phyloP scores from a whole-genome alignment of 768 basidiomycete genomes.

The Trametes cingulata region DNA sequence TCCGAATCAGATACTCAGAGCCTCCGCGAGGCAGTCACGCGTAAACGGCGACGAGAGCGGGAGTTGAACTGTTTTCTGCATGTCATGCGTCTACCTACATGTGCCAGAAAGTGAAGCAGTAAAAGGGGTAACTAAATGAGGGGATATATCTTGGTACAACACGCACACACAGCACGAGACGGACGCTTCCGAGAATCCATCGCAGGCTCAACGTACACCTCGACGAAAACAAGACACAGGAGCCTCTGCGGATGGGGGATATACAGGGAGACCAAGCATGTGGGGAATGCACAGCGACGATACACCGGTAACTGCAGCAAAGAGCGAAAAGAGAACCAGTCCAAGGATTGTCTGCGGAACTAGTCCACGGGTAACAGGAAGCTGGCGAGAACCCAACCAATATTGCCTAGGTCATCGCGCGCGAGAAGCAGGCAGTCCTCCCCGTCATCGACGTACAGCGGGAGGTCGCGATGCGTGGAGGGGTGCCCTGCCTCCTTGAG shows the following conservation, averaged over 20 bases:
- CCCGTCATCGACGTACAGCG: slow-evolving; percentile 75
- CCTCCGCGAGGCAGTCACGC: background rate
- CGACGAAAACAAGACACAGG: slow-evolving; percentile 12
- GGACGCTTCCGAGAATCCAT: slow-evolving; percentile 8
- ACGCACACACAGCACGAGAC: background rate
- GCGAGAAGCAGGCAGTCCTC: slow-evolving; percentile 78
- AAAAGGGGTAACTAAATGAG: slow-evolving; percentile 6
- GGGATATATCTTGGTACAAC: slow-evolving; percentile 14
- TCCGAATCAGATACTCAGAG: background rate
- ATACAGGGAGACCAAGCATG: slow-evolving; percentile 4
- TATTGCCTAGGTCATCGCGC: slow-evolving; percentile 50
- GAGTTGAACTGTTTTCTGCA: background rate
- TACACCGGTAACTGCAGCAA: slow-evolving; percentile 2
- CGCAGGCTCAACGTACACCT: slow-evolving; percentile 20
- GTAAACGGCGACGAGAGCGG: background rate
- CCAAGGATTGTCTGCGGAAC: slow-evolving; percentile 5
- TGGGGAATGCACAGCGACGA: background rate
- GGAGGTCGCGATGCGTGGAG: slow-evolving; percentile 68
- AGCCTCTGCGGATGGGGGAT: slow-evolving; percentile 15
- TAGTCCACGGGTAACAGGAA: slow-evolving; percentile 66
- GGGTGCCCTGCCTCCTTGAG: slow-evolving; percentile 81
- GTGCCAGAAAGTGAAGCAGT: slow-evolving; percentile 3
- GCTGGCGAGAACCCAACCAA: slow-evolving; percentile 84
- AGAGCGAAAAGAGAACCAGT: slow-evolving; percentile 12
- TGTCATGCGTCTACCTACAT: slow-evolving; percentile 8